Conservation (phyloP, 345 rosid genomes). For the Cardamine chenopodiifolia region DNA sequence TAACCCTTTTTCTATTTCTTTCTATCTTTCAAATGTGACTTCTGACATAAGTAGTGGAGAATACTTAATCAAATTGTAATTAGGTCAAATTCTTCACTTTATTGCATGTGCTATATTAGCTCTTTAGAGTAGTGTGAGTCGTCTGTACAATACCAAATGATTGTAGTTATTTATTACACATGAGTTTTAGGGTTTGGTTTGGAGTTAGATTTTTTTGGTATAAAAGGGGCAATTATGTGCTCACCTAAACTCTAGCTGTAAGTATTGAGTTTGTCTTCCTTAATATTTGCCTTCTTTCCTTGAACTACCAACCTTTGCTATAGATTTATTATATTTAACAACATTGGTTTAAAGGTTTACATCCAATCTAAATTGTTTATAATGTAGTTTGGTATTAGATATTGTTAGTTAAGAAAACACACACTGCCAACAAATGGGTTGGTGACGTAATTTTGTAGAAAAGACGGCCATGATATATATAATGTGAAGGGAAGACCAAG, state of each 20-base stretch:
- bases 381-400: slow-evolving; percentile 8
- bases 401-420: slow-evolving; percentile 14
- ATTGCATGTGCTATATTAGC: slow-evolving; percentile 33
- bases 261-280: slow-evolving; percentile 6
- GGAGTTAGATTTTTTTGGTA: neutral
- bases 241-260: slow-evolving; percentile 29
- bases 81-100: slow-evolving; percentile 19
- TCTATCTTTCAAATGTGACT: neutral
- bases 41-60: slow-evolving; percentile 18
- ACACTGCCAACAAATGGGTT: slow-evolving; percentile 30
- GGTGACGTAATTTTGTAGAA: slow-evolving; percentile 15
- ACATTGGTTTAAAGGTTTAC: slow-evolving; percentile 15
- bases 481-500: too few species aligned
- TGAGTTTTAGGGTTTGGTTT: slow-evolving; percentile 16
- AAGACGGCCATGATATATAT: slow-evolving; percentile 17
- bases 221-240: slow-evolving; percentile 1
- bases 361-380: slow-evolving; percentile 22
- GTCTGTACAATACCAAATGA: slow-evolving; percentile 14
- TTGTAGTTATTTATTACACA: slow-evolving; percentile 6
- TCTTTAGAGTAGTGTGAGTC: slow-evolving; percentile 23
- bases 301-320: neutral
- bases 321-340: neutral
- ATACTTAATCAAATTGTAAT: slow-evolving; percentile 3
- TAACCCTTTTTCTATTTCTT: slow-evolving; percentile 29
- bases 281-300: slow-evolving; percentile 8